Base-by-base conservation (phyloP, 352 stramenopile genomes). In the Phytophthora podocarpi region DNA sequence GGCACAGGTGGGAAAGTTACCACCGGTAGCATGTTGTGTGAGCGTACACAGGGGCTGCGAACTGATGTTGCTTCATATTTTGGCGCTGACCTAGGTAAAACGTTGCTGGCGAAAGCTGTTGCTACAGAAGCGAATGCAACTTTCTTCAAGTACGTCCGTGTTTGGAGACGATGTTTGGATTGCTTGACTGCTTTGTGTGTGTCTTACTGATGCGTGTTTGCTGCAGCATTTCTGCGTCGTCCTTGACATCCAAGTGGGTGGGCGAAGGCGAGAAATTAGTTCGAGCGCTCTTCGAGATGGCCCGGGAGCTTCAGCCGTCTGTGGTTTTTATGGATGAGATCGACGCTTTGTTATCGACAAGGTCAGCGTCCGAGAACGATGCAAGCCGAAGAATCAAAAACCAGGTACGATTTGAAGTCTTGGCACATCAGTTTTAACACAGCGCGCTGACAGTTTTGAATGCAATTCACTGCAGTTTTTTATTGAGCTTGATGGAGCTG, bases 191-290 rank as follows among this genome's bases (percentile, higher is more conserved):
- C 20, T 11, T 47, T 42, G 12, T 37, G 34, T 5, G 23, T 69
- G 37, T 15, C 20, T 45, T 35, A 43, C 32, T 62, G 15, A 68
- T 10, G 11, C 4, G 21, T 64, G 31, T 46, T 10, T 64, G 27
- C 18, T 74, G 53, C 37, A 96, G 80, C 27, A 91, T 97, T 34
- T 96, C 89, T 5, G 89, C 90, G 9, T 96, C 90, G 5, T 88
- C 87, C 4, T 65, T 97, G 36, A 97, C 90, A 11, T 94, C 82
- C 41, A 97, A 97, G 42, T 97, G 89, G 89, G 86, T 97, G 15
- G 90, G 90, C 4, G 85, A 97, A 68, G 85, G 89, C 21, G 97
- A 99, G 72, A 99, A 99, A 63, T 72, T 99, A 23, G 85, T 99
- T 26, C 70, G 91, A 20, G 90, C 90, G 12, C 80, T 99, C 1